Percentiles rank a stretch among this genome's conserved stretches.
phyloP scores from a whole-genome alignment of 331 rosid species.

The Dryas integrifolia region DNA sequence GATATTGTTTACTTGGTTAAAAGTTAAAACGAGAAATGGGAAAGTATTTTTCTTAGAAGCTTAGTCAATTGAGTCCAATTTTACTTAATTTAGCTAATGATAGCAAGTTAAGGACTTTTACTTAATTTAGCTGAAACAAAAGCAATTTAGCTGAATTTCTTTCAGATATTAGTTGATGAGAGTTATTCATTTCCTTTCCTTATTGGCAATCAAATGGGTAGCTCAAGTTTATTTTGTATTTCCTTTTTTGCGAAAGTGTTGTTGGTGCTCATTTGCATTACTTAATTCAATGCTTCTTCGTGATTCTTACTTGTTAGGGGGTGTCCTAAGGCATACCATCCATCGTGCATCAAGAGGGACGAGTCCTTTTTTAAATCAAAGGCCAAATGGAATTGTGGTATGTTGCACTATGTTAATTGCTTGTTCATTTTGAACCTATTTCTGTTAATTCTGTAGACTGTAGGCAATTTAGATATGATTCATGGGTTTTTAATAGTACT shows the following conservation, averaged over 20 bases:
- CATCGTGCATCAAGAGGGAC: slow-evolving; percentile 87
- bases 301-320: slow-evolving; percentile 50
- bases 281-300: slow-evolving; percentile 1
- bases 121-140: slow-evolving; percentile 9
- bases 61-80: slow-evolving; percentile 19
- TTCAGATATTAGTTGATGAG: neutral
- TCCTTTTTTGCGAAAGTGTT: neutral
- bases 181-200: slow-evolving; percentile 1
- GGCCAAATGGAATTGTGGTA: slow-evolving; percentile 99
- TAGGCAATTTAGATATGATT: too few species aligned
- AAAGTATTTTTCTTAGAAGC: neutral
- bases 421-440: neutral
- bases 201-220: slow-evolving; percentile 9
- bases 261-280: slow-evolving; percentile 8
- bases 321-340: slow-evolving; percentile 97
- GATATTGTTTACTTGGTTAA: neutral
- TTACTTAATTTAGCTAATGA: neutral
- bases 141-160: neutral
- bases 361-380: slow-evolving; percentile 82
- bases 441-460: neutral
- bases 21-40: too few species aligned
- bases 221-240: neutral
- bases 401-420: slow-evolving; percentile 17
- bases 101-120: neutral
- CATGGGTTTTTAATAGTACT: too few species aligned